Evolutionary conservation across 2,329 filamentous ascomycete genomes (phyloP), one percentile per base, ranked within the genome.

Genomic region (Didymella pomorum): DNA sequence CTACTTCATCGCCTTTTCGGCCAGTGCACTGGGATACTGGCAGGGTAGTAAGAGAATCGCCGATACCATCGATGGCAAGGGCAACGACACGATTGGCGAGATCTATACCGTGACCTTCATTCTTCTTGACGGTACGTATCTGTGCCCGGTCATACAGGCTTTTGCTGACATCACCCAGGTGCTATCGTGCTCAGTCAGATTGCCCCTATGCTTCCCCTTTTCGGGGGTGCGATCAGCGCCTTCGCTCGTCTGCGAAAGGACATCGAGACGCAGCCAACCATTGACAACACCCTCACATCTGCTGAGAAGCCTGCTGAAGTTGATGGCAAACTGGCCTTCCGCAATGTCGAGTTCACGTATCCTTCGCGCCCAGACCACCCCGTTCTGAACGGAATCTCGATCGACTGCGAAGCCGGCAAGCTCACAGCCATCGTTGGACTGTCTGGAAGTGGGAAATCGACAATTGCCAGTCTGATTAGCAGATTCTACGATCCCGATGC

Each of bases 1-100:
- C 7, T 90, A 89, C 70, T 90, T 90, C 62, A 84, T 90, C 62
- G 86, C 87, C 4, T 90, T 88, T 63, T 83, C 86, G 2, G 86
- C 86, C 7, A 90, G 89, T 69, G 86, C 86, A 1, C 78, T 90
- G 14, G 86, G 87, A 0, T 90, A 89, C 68, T 90, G 87, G 86
- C 83, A 89, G 70, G 88, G 87, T 46, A 87, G 85, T 61, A 80
- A 78, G 33, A 82, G 82, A 50, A 82, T 87, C 41, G 81, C 81
- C 11, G 76, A 78, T 12, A 78, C 80, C 4, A 69, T 79, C 0
- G 71, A 73, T 42, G 71, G 70, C 20, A 63, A 63, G 7, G 71
- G 67, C 10, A 71, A 63, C 41, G 67, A 73, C 2, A 76, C 76
- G 6, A 69, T 79, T 20, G 83, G 83, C 37, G 73, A 79, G n/a